Evolutionary conservation across 2,329 filamentous ascomycete species (phyloP), one percentile per base, ranked within the genome.

Genomic region (Fusarium succisae): DNA sequence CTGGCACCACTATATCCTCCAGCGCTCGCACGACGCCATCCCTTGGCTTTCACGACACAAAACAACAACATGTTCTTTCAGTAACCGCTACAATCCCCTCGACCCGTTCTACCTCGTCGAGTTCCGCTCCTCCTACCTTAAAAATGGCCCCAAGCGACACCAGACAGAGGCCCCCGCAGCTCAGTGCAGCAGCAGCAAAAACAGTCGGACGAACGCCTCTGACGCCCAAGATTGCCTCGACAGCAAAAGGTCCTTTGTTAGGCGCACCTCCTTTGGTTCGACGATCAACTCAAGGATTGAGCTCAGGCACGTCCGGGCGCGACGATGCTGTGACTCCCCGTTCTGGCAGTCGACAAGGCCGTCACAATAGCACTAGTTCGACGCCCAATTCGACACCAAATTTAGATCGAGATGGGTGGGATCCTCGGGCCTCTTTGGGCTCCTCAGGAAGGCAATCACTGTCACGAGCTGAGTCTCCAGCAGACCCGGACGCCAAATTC

Each of bases 261-360:
- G 79, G 82, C 50, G 85, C 86, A 47, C 59, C 67, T 43, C 86
- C 87, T n/a, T 79, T 86, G 37, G 77, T 82, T 20, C 80, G 82
- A 62, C 82, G 84, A 60, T 82, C 80, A n/a, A 75, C 76, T 7
- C 74, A 72, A 32, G 70, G 56, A 26, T 45, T 72, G 45, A n/a
- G 60, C n/a, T 39, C 56, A 38, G 63, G 54, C 17, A 55, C 57
- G 13, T 28, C 63, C 30, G 54, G 56, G 38, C 71, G 78, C 17
- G 76, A 77, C 10, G 44, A 44, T 37, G 61, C 63, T 80, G 85
- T 95, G 79, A 97, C 95, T 8, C 94, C 94, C 57, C 90, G 95
- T 74, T 94, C 94, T 14, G 92, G 92, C 14, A 86, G 91, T 55
- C 89, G 95, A 70, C 94, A 91, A 80, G 91, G 86, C 76, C 91